These are phyloP conservation scores for Tolypocladium ophioglossoides DNA, from an alignment of 2,329 filamentous ascomycete genomes.

Conservation along the genomic window DNA sequence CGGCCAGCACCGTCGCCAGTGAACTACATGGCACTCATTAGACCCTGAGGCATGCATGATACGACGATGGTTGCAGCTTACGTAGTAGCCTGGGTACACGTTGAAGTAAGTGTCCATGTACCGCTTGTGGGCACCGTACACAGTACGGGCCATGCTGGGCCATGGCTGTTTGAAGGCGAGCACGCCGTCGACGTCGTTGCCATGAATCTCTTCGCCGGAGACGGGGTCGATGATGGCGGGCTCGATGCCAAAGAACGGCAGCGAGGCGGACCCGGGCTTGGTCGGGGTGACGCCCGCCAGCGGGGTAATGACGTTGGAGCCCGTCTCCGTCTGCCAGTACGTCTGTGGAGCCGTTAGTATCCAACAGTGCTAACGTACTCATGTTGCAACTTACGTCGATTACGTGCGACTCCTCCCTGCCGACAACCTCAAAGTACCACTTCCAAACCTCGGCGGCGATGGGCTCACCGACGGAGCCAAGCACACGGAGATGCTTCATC, in stretches of 20 bases:
- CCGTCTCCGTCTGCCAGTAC: constrained; percentile 99
- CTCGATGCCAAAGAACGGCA: constrained; percentile 98
- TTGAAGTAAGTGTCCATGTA: constrained; percentile 99
- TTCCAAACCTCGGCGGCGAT: constrained; percentile 99
- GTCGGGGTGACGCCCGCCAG: constrained; percentile 89
- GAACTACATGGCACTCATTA: constrained; percentile 41
- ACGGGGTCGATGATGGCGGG: constrained; percentile 96
- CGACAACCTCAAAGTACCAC: constrained; percentile 95
- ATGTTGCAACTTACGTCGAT: constrained; percentile 61
- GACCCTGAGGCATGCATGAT: background rate
- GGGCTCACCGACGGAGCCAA: constrained; percentile 93
- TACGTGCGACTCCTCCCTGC: constrained; percentile 85
- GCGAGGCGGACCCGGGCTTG: constrained; percentile 89
- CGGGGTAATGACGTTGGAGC: constrained; percentile 90
- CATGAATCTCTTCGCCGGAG: constrained; percentile 82
- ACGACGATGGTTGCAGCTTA: constrained; percentile 36
- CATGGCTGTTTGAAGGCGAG: constrained; percentile 95
- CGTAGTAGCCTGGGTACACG: constrained; percentile 96
- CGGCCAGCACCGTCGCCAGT: constrained; percentile 90
- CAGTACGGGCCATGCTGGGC: constrained; percentile 97
- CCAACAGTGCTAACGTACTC: background rate
- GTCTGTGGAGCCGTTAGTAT: constrained; percentile 47
- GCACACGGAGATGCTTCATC: constrained; percentile 80
- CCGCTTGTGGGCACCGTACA: constrained; percentile 94
- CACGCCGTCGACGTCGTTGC: constrained; percentile 96